Base-by-base conservation (phyloP, 768 basidiomycete species). In the Termitomyces sp. region DNA sequence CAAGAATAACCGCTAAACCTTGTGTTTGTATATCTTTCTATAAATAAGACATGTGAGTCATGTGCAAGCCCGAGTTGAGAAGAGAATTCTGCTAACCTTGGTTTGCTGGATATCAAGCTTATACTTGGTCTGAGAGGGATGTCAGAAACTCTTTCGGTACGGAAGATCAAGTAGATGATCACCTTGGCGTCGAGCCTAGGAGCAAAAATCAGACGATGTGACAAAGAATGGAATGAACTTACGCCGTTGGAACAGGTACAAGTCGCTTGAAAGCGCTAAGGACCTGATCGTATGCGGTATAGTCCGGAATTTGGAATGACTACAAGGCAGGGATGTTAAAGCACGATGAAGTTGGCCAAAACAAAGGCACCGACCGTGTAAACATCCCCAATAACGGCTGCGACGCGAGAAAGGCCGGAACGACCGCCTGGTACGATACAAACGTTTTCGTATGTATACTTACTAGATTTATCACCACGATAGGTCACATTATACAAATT, bases 341-440 rank as follows among this genome's bases (percentile, higher is more conserved):
- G 30, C 34, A 12, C 8, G 30, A 45, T 46, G 54, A 12, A 21
- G 45, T 51, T 37, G 44, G 37, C 10, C 46, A 45, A 22, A 53
- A n/a, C 35, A 37, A 43, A 15, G 7, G 4, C 3, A 64, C 77
- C 58, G 61, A 88, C 90, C 41, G 85, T 87, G 61, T 91, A 93
- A 50, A 94, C 91, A 65, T 94, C 90, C 42, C 90, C 86, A 55
- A 98, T 81, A 48, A 98, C 94, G 15, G 95, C 90, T 14, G 94
- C 93, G 22, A 98, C 80, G 57, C 95, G 85, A 28, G 91, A 90
- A 58, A 98, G 78, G 11, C 94, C 94, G 2, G 94, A 78, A 53
- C 93, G 85, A 15, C 95, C 95, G 43, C 95, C 95, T 12, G 95
- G 95, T 0, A 97, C 94, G 62, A 98, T 96, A 64, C 90, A 93